Base-by-base conservation (phyloP, 108 stramenopile species). In the Conticribra weissflogii region DNA sequence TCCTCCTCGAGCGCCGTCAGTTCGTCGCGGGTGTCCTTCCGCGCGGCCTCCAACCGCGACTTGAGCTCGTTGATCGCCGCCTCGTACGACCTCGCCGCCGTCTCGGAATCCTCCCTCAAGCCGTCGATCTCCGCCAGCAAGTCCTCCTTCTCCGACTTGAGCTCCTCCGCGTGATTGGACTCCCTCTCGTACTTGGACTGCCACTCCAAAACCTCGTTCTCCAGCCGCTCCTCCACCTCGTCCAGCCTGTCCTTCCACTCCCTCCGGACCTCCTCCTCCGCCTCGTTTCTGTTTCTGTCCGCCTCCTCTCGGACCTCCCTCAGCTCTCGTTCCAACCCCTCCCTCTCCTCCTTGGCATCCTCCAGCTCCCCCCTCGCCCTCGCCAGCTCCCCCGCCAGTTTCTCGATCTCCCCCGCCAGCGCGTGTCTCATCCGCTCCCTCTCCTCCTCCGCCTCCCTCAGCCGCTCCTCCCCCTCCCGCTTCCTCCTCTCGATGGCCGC, bases 41-140 rank as follows among this genome's bases (percentile, higher is more conserved):
- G 65, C 53, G 66, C 54, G 12, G 28, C 33, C n/a, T 71, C 65
- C 30, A 78, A 31, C 45, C 59, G 51, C 47, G 46, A 49, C 62
- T 71, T 65, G 24, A 78, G 41, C 28, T 78, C 77, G 1, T 54
- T 51, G 34, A 78, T 78, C n/a, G 77, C 77, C 30, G 69, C 64
- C 53, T 78, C 70, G 27, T 78, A 78, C 0, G 64, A 66, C 2
- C 52, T 30, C n/a, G 77, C 77, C 8, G 77, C 77, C 17, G 69
- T 70, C 44, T 78, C 70, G 22, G 70, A 47, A 60, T 78, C 77
- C 28, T 71, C 70, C 54, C 55, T 59, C 18, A 54, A 59, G 22
- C 50, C 53, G 33, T 66, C 69, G 44, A 78, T 45, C 50, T 78
- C 70, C 28, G 50, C 46, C 36, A 57, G 55, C 3, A 78, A 30